A percentile compares a stretch with the other conserved stretches of the same genome.
phyloP scores from a whole-genome alignment of 768 basidiomycete species.

The Lactarius pseudohatsudake region DNA sequence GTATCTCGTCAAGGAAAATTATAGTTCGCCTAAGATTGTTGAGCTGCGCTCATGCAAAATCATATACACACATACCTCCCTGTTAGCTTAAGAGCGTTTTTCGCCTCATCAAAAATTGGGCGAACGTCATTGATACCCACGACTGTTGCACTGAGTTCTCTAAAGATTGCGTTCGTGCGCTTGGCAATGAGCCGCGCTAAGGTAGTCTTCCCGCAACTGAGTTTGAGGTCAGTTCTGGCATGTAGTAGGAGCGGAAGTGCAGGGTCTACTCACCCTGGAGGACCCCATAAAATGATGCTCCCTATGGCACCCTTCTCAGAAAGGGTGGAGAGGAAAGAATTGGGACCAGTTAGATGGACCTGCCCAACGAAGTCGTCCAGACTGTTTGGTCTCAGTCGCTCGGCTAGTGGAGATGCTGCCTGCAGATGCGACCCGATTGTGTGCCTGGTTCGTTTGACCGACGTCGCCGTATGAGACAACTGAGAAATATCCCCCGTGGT shows the following conservation, averaged over 20 bases:
- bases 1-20: slow-evolving; percentile 83
- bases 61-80: slow-evolving; percentile 49
- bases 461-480: neutral
- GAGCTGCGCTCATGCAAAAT: slow-evolving; percentile 1
- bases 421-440: slow-evolving; percentile 27
- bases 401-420: slow-evolving; percentile 62
- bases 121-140: slow-evolving; percentile 72
- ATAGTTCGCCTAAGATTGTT: slow-evolving; percentile 55
- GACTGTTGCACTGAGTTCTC: slow-evolving; percentile 75
- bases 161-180: slow-evolving; percentile 60
- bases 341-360: slow-evolving; percentile 54
- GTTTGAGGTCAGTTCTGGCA: neutral
- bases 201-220: slow-evolving; percentile 72
- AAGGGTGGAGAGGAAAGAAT: slow-evolving; percentile 57
- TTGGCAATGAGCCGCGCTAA: slow-evolving; percentile 71
- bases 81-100: slow-evolving; percentile 58
- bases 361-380: slow-evolving; percentile 80
- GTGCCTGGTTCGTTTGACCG: slow-evolving; percentile 14
- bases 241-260: neutral
- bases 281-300: slow-evolving; percentile 73
- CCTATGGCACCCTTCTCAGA: slow-evolving; percentile 51
- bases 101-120: slow-evolving; percentile 73
- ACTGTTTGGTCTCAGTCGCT: slow-evolving; percentile 63
- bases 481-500: neutral
- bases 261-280: slow-evolving; percentile 54